These are phyloP conservation scores for Delonix regia DNA, from an alignment of 306 rosid species.

Conservation along the genomic window DNA sequence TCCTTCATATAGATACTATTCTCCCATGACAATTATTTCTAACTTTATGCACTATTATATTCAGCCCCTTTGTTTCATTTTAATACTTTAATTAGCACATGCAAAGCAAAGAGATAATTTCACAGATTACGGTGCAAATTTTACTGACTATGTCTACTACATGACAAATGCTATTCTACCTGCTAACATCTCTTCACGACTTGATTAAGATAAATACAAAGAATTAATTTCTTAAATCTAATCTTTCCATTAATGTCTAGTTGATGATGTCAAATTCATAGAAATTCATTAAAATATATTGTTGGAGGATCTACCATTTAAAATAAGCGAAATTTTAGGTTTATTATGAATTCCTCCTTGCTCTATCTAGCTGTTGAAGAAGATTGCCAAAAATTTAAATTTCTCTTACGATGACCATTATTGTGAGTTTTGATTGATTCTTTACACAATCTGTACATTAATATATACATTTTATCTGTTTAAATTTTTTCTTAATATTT, in stretches of 20 bases:
- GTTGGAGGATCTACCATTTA: neutral
- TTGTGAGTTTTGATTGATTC: too few relatives aligned
- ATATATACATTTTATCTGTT: neutral
- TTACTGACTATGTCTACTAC: neutral
- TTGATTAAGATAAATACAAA: too few relatives aligned
- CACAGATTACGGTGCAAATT: neutral
- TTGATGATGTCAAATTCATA: neutral
- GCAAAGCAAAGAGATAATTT: neutral
- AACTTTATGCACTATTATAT: neutral
- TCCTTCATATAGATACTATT: neutral
- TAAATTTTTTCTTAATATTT: neutral
- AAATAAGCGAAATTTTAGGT: neutral
- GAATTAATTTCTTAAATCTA: neutral
- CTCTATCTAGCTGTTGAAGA: too few relatives aligned
- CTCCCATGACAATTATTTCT: neutral
- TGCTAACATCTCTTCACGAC: too few relatives aligned
- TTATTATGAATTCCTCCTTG: neutral
- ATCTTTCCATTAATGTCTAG: neutral
- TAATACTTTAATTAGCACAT: neutral
- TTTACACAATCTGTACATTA: too few relatives aligned
- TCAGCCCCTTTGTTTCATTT: neutral
- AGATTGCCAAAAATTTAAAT: too few relatives aligned
- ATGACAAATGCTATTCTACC: slow-evolving; percentile 12
- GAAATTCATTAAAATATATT: neutral
- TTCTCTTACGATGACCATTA: too few relatives aligned